Conservation (phyloP, 2,329 filamentous ascomycete species). For the Fusarium sp. region DNA sequence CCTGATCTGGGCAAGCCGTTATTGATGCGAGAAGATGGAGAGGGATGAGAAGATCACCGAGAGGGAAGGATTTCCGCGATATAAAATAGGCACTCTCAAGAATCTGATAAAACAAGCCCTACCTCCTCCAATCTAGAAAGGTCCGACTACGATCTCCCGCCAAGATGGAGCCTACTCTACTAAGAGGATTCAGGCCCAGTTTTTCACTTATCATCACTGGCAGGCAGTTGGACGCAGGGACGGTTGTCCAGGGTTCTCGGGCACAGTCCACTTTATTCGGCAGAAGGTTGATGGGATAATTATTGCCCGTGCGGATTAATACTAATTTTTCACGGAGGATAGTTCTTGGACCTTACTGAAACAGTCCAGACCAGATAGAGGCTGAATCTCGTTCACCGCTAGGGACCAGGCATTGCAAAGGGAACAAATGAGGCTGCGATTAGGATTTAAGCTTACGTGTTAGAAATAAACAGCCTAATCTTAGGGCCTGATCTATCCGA, state of each 20-base stretch:
- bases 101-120: background rate
- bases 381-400: background rate
- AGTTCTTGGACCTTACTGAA: background rate
- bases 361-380: background rate
- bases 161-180: background rate
- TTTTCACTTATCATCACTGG: background rate
- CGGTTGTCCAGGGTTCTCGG: background rate
- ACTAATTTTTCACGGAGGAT: background rate
- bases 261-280: background rate
- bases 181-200: background rate
- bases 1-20: background rate
- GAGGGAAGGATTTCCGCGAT: background rate
- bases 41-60: background rate
- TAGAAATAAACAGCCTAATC: background rate
- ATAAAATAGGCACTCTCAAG: background rate
- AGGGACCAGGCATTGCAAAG: background rate
- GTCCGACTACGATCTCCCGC: background rate
- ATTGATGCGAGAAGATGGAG: too few species aligned
- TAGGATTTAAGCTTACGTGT: background rate
- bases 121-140: background rate
- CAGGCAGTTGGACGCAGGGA: background rate
- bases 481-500: background rate
- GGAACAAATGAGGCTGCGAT: background rate
- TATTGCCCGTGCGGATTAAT: background rate
- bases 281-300: constrained; percentile 5